Evolutionary conservation across 176 grass and related monocot genomes (phyloP), one percentile per base, ranked within the genome.

Genomic region (Zoysia japonica): DNA sequence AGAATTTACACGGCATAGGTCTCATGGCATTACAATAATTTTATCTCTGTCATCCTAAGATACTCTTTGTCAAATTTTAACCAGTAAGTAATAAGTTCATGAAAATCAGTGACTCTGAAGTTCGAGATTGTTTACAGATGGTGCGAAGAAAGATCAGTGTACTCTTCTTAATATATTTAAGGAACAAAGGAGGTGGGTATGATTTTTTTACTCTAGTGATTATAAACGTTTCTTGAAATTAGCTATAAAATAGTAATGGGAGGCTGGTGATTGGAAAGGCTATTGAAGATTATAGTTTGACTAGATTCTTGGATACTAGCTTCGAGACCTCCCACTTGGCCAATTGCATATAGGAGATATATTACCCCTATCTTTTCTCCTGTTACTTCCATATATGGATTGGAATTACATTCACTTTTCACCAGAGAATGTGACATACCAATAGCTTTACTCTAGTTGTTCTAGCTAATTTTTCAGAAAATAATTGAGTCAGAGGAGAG

Each of bases 1-100:
- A 11, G 59, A 82, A 71, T 78, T 43, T 82, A 20, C 51, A 45
- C 10, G 20, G 16, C 36, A 70, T 70, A 37, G 42, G 53, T 72
- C 37, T 37, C 17, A 54, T 72, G 2, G 41, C 11, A 51, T 50
- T 13, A 42, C 38, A 13, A 4, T 42, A 63, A 63, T 2, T 72
- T 54, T 52, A 7, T 12, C 37, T 52, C 3, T 11, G 3, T 7
- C 11, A 37, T 36, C 5, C 2, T 70, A 63, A 38, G 6, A 35
- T 49, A 0, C 5, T 35, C 49, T 70, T 71, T 1, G 15, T 71
- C 38, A 3, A 16, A 62, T 47, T 47, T 76, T 62, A 9, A 48
- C 17, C 8, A 38, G 16, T 17, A 17, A 62, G 41, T 12, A 47
- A 14, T 14, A 61, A 47, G n/a, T 62, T 49, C 11, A 50, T 61